A percentile compares a stretch with the other conserved stretches of the same genome.
These are phyloP conservation scores for Dipteronia dyeriana DNA, from an alignment of 345 rosid genomes.

Conservation along the genomic window DNA sequence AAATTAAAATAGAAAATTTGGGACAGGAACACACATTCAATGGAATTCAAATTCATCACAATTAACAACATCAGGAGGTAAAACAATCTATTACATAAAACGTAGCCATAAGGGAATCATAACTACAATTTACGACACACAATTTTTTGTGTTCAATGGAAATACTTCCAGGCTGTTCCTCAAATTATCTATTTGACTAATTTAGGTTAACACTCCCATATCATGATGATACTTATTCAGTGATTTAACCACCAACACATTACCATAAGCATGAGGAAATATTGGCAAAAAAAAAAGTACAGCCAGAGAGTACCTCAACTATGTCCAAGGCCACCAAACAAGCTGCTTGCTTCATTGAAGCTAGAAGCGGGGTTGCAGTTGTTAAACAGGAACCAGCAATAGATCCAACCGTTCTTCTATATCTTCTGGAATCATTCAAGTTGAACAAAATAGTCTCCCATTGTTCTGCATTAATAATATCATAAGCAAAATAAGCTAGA, in stretches of 20 bases:
- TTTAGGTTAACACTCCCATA: neutral
- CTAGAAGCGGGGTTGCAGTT: slow-evolving; percentile 75
- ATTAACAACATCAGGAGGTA: neutral
- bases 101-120: neutral
- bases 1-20: neutral
- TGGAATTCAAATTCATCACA: neutral
- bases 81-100: neutral
- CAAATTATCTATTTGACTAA: no score
- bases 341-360: slow-evolving; percentile 61
- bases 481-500: slow-evolving; percentile 13
- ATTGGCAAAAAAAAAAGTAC: neutral
- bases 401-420: slow-evolving; percentile 81
- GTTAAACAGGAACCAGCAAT: slow-evolving; percentile 75
- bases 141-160: no score
- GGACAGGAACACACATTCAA: neutral
- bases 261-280: neutral
- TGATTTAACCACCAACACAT: neutral
- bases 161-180: no score
- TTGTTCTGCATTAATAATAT: slow-evolving; percentile 40
- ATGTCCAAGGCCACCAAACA: slow-evolving; percentile 83
- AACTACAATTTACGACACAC: no score
- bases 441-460: slow-evolving; percentile 64
- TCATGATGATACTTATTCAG: neutral
- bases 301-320: slow-evolving; percentile 56
- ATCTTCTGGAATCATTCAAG: slow-evolving; percentile 69